Percentiles rank a stretch among this genome's conserved stretches.
phyloP scores from a whole-genome alignment of 169 alveolate species.

The Cryptosporidium bovis region DNA sequence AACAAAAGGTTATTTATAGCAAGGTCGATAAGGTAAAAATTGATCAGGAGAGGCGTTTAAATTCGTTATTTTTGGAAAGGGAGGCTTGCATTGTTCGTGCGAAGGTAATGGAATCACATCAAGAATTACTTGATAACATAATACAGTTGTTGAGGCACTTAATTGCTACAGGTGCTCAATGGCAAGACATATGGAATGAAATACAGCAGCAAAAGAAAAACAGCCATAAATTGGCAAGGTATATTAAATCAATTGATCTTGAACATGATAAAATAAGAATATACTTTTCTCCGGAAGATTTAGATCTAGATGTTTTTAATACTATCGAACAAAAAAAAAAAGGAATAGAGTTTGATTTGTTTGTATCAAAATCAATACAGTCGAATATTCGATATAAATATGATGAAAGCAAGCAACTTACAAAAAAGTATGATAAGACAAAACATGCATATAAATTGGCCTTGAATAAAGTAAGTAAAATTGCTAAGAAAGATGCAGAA shows the following conservation, averaged over 20 bases:
- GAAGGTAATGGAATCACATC: conserved; percentile 82
- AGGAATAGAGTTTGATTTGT: conserved; percentile 79
- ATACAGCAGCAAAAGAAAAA: conserved; percentile 87
- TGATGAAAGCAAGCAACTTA: conserved; percentile 86
- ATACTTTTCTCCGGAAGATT: conserved; percentile 68
- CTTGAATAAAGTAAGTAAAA: conserved; percentile 89
- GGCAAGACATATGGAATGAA: conserved; percentile 92
- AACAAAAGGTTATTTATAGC: conserved; percentile 64
- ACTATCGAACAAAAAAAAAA: conserved; percentile 58
- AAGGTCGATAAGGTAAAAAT: conserved; percentile 88
- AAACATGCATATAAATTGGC: conserved; percentile 89
- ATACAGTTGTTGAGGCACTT: conserved; percentile 82
- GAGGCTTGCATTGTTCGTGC: conserved; percentile 85
- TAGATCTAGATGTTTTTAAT: conserved; percentile 9
- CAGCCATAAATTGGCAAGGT: conserved; percentile 88
- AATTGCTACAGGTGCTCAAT: conserved; percentile 88
- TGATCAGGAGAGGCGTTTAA: conserved; percentile 89
- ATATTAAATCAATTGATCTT: conserved; percentile 84
- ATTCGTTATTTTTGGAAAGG: conserved; percentile 81
- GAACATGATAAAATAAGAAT: conserved; percentile 73
- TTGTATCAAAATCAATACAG: conserved; percentile 83
- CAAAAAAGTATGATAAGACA: conserved; percentile 89
- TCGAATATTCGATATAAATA: conserved; percentile 88
- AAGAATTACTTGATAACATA: conserved; percentile 84
- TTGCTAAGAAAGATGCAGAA: conserved; percentile 84